phyloP scores from a whole-genome alignment of 169 alveolate species.

The Cryptosporidium sp. region DNA sequence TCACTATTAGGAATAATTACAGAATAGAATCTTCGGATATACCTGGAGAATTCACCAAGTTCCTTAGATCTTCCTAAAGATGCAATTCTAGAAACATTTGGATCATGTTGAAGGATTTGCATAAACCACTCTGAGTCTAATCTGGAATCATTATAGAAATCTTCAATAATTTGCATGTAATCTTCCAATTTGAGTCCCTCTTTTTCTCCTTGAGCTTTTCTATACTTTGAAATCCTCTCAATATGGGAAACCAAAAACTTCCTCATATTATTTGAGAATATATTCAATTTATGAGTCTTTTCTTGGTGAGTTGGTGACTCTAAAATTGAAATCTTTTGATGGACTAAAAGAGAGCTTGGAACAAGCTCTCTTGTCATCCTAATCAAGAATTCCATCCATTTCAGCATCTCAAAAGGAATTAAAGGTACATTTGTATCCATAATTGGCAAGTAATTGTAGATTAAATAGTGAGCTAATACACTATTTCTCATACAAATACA shows the following conservation, averaged over 20 bases:
- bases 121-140: constrained; percentile 28
- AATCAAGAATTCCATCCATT: constrained; percentile 84
- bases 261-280: constrained; percentile 76
- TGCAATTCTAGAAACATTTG: constrained; percentile 20
- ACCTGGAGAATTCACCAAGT: constrained; percentile 21
- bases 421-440: constrained; percentile 83
- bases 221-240: constrained; percentile 61
- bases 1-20: not conserved
- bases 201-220: constrained; percentile 66
- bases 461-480: constrained; percentile 31
- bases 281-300: constrained; percentile 70
- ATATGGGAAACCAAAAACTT: constrained; percentile 62
- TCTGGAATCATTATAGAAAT: constrained; percentile 15
- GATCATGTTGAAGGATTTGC: constrained; percentile 5
- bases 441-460: constrained; percentile 21
- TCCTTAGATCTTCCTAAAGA: not conserved
- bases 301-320: constrained; percentile 80
- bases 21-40: constrained; percentile 53
- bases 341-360: constrained; percentile 72
- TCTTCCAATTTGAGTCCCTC: constrained; percentile 57
- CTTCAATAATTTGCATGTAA: constrained; percentile 32
- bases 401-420: constrained; percentile 85
- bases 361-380: constrained; percentile 66
- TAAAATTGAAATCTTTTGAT: constrained; percentile 67
- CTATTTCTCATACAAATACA: constrained; percentile 61